A percentile compares a stretch with the other conserved stretches of the same genome.
These are phyloP conservation scores for Aspergillus transmontanensis DNA, from an alignment of 2,329 filamentous ascomycete genomes.

Conservation along the genomic window DNA sequence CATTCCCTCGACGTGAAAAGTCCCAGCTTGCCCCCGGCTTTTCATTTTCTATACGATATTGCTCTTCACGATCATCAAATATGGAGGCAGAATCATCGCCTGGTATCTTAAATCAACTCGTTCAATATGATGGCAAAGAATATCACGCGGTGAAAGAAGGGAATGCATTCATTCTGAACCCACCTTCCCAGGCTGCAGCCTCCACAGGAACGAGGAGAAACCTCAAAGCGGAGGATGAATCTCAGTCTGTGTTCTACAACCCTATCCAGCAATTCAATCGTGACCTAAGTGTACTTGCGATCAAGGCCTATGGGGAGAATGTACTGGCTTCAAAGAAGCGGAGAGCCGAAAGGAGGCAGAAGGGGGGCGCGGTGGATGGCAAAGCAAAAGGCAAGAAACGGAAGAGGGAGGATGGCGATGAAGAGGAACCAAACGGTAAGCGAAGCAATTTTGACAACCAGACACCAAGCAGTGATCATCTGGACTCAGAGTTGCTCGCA, in stretches of 20 bases:
- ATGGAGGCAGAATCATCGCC: slow-evolving; percentile 25
- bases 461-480: slow-evolving; percentile 18
- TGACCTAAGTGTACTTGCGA: slow-evolving; percentile 88
- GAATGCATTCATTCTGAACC: slow-evolving; percentile 67
- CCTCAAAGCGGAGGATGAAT: slow-evolving; percentile 58
- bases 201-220: slow-evolving; percentile 47
- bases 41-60: slow-evolving; percentile 1
- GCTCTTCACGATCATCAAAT: slow-evolving; percentile 3
- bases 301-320: slow-evolving; percentile 83
- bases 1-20: not conserved
- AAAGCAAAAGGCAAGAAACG: slow-evolving; percentile 40
- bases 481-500: slow-evolving; percentile 14
- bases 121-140: slow-evolving; percentile 52
- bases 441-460: slow-evolving; percentile 21
- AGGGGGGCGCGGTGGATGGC: slow-evolving; percentile 37
- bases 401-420: slow-evolving; percentile 37
- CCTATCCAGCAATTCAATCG: slow-evolving; percentile 99
- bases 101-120: slow-evolving; percentile 22
- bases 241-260: slow-evolving; percentile 92
- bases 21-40: not conserved
- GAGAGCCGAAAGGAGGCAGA: slow-evolving; percentile 46
- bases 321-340: slow-evolving; percentile 56
- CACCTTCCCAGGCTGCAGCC: slow-evolving; percentile 50
- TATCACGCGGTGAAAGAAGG: slow-evolving; percentile 69
- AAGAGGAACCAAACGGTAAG: slow-evolving; percentile 22